Percentiles rank a stretch among this genome's conserved stretches.
Conservation (phyloP, 169 alveolate genomes). For the Nephromyces sp. region DNA sequence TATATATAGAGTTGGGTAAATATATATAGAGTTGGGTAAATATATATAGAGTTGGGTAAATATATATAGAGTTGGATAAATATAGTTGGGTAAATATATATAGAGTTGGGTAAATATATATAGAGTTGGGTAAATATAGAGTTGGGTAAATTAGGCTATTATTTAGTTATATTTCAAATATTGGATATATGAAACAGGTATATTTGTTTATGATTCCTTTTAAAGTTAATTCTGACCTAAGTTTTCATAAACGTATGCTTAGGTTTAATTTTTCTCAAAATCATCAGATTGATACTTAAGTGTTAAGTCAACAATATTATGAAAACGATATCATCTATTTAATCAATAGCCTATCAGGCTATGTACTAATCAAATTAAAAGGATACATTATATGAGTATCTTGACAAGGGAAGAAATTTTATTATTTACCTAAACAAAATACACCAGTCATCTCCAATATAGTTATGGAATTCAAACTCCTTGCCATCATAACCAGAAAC, state of each 20-base stretch:
- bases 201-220: too few relatives aligned
- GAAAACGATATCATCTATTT: background rate
- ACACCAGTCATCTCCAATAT: constrained; percentile 30
- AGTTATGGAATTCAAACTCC: constrained; percentile 14
- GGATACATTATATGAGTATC: background rate
- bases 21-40: background rate
- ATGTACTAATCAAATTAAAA: too few relatives aligned
- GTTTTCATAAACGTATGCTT: too few relatives aligned
- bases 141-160: background rate
- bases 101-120: background rate
- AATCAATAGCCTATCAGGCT: background rate
- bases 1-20: background rate
- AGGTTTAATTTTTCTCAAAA: background rate
- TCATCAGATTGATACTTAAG: background rate
- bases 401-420: background rate
- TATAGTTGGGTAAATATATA: background rate
- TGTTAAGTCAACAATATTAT: background rate
- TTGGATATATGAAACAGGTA: too few relatives aligned
- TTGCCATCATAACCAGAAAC: constrained; percentile 15
- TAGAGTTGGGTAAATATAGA: background rate
- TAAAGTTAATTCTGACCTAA: too few relatives aligned
- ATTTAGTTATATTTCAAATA: background rate
- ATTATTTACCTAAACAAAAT: constrained; percentile 16
- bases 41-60: background rate
- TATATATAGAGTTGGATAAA: too few relatives aligned